Evolutionary conservation across 2,329 filamentous ascomycete genomes (phyloP).

Genomic region (Phialophora macrospora): DNA sequence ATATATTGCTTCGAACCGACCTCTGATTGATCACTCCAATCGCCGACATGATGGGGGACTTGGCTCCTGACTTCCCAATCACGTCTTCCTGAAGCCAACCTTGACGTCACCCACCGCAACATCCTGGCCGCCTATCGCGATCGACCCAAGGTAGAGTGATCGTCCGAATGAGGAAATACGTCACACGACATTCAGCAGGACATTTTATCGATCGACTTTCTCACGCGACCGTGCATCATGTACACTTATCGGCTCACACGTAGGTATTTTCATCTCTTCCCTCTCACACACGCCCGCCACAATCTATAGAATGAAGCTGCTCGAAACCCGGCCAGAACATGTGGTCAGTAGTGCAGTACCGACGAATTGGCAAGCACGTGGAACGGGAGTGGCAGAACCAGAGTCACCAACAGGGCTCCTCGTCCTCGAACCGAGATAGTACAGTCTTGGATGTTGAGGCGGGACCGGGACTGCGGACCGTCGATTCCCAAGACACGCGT

Average conservation of each 20-base stretch:
- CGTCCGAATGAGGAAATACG: not conserved
- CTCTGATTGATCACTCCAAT: too few species aligned
- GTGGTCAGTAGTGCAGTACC: not conserved
- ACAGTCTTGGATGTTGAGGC: not conserved
- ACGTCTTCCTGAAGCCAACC: too few species aligned
- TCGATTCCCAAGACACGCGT: not conserved
- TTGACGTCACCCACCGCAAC: too few species aligned
- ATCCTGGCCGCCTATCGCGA: too few species aligned
- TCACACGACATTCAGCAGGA: not conserved
- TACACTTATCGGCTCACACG: not conserved
- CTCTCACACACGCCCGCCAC: not conserved
- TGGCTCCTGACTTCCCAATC: too few species aligned
- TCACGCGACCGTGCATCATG: not conserved
- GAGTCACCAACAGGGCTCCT: not conserved
- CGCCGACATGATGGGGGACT: too few species aligned
- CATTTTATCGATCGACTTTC: not conserved
- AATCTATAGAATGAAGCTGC: not conserved
- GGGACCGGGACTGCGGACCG: too few species aligned
- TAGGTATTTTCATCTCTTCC: not conserved
- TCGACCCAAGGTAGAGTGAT: not conserved
- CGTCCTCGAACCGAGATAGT: not conserved
- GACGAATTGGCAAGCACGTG: not conserved
- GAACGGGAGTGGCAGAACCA: not conserved
- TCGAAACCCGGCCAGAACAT: not conserved
- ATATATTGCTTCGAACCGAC: too few species aligned